Conservation (phyloP, 73 alveolate species). For the Loxodes magnus region DNA sequence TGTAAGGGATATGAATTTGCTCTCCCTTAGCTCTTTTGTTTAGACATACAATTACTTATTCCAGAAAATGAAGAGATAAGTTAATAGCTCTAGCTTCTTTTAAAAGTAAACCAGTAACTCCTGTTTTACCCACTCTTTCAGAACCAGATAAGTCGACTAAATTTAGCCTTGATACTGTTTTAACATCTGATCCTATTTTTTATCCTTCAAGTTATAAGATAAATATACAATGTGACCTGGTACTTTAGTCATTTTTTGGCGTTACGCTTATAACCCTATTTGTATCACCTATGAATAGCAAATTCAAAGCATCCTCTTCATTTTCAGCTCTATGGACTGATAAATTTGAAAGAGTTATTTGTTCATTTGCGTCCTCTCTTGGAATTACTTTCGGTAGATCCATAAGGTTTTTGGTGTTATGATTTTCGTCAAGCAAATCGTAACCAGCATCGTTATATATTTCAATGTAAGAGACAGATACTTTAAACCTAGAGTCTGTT, state of each 20-base stretch:
- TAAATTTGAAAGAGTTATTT: conserved; percentile 84
- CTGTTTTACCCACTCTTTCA: conserved; percentile 81
- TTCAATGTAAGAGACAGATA: conserved; percentile 90
- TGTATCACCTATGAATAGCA: conserved; percentile 97
- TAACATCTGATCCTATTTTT: conserved; percentile 90
- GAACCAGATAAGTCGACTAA: conserved; percentile 87
- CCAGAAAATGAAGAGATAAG: conserved; percentile 90
- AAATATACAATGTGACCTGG: conserved; percentile 99
- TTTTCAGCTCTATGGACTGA: conserved; percentile 93
- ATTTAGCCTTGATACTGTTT: conserved; percentile 83
- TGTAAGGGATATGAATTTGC: conserved; percentile 80
- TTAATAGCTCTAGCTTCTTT: conserved; percentile 93
- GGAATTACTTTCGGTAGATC: conserved; percentile 92
- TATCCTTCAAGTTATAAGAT: conserved; percentile 93
- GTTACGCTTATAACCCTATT: conserved; percentile 99
- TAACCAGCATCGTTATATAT: conserved; percentile 95
- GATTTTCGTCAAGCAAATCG: conserved; percentile 92
- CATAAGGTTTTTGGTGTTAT: conserved; percentile 73
- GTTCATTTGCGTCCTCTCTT: conserved; percentile 83
- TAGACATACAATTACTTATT: conserved; percentile 82
- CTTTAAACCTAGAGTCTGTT: conserved; percentile 73
- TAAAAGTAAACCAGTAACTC: conserved; percentile 60
- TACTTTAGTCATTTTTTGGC: conserved; percentile 99
- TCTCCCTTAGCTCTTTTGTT: conserved; percentile 72
- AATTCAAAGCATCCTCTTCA: conserved; percentile 95